Base-by-base conservation (phyloP, 495 filamentous ascomycete species). In the Hypoxylon crocopeplum region DNA sequence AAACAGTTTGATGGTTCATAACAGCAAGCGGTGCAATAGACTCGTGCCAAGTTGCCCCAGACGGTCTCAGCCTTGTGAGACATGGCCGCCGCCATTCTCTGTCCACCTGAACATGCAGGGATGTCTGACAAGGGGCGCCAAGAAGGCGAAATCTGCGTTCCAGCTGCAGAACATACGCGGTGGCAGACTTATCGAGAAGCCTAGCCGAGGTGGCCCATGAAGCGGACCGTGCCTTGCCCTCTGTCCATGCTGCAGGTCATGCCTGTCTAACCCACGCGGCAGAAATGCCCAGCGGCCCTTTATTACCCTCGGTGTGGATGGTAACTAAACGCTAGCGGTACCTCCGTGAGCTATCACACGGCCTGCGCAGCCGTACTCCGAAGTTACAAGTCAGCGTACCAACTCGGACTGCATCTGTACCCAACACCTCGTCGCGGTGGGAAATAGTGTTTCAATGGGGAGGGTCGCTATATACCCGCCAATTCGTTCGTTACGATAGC, bases 31-130 rank as follows among this genome's bases (percentile, higher is more conserved):
- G 34, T 51, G 37, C 62, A 47, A 48, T 56, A 36, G 38, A 32
- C n/a, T 44, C 27, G 45, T 56, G 45, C 62, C 45, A 48, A 47
- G 56, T 65, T 48, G 46, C 34, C 48, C 34, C 48, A 36, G 49
- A 32, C 27, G 11, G 62, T 65, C 56, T 65, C 62, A 65, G 62
- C 62, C 62, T 65, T 65, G 62, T 65, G 56, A 65, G 62, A 65
- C 62, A 65, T 25, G 32, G 13, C 39, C 20, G 47, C 38, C 38
- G 51, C 47, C 40, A 21, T 41, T 56, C 45, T 60, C 30, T 65
- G 51, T 61, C 34, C 36, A 49, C 56, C 51, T 48, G 56, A 32
- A 60, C 47, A 45, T 65, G 56, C 56, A 65, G 47, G 60, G 62
- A 48, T 65, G 62, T 60, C 45, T 30, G 50, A 56, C 55, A 61